Conservation (phyloP, 495 filamentous ascomycete genomes). For the Podospora fimiseda region DNA sequence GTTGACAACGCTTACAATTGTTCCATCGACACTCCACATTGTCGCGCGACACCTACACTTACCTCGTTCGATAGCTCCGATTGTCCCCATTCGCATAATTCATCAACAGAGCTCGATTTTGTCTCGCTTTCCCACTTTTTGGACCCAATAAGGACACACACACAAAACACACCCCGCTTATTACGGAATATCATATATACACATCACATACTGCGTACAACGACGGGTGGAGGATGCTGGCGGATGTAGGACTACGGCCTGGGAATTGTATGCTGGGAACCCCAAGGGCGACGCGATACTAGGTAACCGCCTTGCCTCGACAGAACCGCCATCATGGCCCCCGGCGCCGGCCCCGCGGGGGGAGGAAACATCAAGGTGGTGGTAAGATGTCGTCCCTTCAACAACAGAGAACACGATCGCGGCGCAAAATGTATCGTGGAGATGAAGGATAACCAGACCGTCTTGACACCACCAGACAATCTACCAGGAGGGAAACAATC, state of each 20-base stretch:
- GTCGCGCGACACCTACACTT: neutral
- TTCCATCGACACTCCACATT: neutral
- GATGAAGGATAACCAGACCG: slow-evolving; percentile 88
- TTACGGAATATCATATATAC: neutral
- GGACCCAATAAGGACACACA: too few species aligned
- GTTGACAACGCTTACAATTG: neutral
- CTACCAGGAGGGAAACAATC: slow-evolving; percentile 55
- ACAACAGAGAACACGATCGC: slow-evolving; percentile 84
- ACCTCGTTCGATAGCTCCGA: neutral
- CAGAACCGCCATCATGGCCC: slow-evolving; percentile 51
- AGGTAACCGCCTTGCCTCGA: neutral
- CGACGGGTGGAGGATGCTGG: slow-evolving; percentile 20
- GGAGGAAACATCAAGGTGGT: slow-evolving; percentile 99
- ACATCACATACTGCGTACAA: neutral
- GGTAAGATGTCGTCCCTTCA: slow-evolving; percentile 89
- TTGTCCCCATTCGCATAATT: too few species aligned
- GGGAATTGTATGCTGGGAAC: slow-evolving; percentile 23
- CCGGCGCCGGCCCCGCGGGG: slow-evolving; percentile 40
- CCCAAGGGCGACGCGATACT: slow-evolving; percentile 9
- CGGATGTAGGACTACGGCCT: slow-evolving; percentile 15
- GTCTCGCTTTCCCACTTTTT: too few species aligned
- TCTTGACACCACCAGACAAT: slow-evolving; percentile 75
- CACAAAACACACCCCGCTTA: neutral
- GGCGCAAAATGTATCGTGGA: slow-evolving; percentile 95
- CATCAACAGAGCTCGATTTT: too few species aligned